Conservation (phyloP, 495 filamentous ascomycete genomes). For the Penicillium bialowiezense region DNA sequence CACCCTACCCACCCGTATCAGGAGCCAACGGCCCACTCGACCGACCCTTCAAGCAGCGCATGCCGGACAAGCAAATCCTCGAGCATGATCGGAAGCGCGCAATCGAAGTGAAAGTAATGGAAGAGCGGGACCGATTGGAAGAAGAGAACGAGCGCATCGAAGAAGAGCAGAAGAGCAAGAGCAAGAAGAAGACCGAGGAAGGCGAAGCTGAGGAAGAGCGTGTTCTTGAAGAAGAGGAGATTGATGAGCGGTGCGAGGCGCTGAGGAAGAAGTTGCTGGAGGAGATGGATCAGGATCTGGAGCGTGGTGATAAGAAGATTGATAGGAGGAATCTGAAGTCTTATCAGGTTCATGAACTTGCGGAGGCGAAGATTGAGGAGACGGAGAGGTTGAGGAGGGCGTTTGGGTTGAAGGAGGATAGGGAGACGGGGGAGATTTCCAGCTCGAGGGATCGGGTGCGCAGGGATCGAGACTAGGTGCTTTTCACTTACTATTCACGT, state of each 20-base stretch:
- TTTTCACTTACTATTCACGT: not conserved
- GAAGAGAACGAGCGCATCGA: conserved; percentile 64
- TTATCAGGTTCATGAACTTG: conserved; percentile 95
- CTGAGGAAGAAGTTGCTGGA: conserved; percentile 25
- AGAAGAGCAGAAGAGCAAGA: conserved; percentile 19
- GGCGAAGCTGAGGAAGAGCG: conserved; percentile 74
- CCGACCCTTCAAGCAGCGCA: conserved; percentile 72
- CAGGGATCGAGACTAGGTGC: conserved; percentile 16
- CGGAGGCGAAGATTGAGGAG: conserved; percentile 94
- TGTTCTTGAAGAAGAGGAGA: conserved; percentile 64
- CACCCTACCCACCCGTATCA: conserved; percentile 51
- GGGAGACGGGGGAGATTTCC: conserved; percentile 79
- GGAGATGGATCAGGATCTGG: conserved; percentile 31
- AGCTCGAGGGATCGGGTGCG: conserved; percentile 42
- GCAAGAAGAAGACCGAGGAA: conserved; percentile 11
- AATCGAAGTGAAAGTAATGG: conserved; percentile 88
- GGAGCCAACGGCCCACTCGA: conserved; percentile 35
- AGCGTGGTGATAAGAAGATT: conserved; percentile 2
- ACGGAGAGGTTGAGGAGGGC: conserved; percentile 85
- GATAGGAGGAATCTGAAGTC: conserved; percentile 65
- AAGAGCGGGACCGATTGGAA: conserved; percentile 83
- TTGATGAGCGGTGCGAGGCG: conserved; percentile 36
- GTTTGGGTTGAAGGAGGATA: conserved; percentile 82
- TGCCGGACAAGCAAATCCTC: conserved; percentile 87
- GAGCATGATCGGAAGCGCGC: conserved; percentile 88